Percentiles rank a stretch among this genome's conserved stretches.
Conservation (phyloP, 768 basidiomycete species). For the Podaxis sp. region DNA sequence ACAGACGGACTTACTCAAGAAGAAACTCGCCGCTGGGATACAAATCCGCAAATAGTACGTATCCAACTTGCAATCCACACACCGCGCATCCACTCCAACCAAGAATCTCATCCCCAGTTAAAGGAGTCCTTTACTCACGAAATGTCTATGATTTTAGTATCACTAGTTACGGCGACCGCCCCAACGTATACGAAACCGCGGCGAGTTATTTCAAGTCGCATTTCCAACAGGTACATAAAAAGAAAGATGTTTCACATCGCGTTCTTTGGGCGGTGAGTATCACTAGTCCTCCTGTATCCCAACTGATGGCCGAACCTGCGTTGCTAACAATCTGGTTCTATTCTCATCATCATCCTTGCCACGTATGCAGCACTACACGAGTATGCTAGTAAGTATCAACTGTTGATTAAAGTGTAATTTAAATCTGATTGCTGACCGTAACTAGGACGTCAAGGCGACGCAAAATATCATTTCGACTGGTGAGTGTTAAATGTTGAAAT, state of each 20-base stretch:
- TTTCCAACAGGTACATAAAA: slow-evolving; percentile 72
- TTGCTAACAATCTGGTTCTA: slow-evolving; percentile 2
- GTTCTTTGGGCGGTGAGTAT: slow-evolving; percentile 62
- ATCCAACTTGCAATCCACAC: slow-evolving; percentile 7
- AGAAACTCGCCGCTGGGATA: slow-evolving; percentile 67
- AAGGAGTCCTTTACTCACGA: background rate
- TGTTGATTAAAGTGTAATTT: background rate
- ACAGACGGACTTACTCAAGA: slow-evolving; percentile 69
- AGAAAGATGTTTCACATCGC: slow-evolving; percentile 57
- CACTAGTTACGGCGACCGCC: slow-evolving; percentile 71
- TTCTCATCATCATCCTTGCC: slow-evolving; percentile 1
- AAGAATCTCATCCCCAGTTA: background rate
- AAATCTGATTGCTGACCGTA: background rate
- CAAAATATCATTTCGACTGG: slow-evolving; percentile 65
- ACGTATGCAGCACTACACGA: slow-evolving; percentile 57
- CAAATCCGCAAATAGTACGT: slow-evolving; percentile 77
- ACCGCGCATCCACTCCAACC: background rate
- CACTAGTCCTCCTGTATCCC: background rate
- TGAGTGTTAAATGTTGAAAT: slow-evolving; percentile 25
- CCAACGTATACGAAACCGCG: slow-evolving; percentile 69
- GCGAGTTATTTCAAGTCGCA: slow-evolving; percentile 84
- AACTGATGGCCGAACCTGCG: background rate
- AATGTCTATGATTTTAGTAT: slow-evolving; percentile 42
- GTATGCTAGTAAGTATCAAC: slow-evolving; percentile 54
- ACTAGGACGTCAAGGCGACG: slow-evolving; percentile 66